Conservation (phyloP, 495 filamentous ascomycete genomes). For the Aspergillus haitiensis region DNA sequence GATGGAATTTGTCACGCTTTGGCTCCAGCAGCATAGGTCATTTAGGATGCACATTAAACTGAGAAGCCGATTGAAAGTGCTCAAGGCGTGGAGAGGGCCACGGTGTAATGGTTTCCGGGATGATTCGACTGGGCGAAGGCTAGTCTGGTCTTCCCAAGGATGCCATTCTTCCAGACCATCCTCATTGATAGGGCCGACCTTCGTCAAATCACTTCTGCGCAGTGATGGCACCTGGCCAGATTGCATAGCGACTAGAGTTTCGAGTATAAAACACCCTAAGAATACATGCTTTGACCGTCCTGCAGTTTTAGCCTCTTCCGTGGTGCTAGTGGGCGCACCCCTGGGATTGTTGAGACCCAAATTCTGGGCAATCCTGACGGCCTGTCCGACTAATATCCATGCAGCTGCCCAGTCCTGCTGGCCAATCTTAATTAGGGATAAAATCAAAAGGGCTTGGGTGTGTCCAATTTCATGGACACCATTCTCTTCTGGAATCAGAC, state of each 20-base stretch:
- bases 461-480: constrained; percentile 57
- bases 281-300: constrained; percentile 52
- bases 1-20: constrained; percentile 28
- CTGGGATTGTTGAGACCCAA: constrained; percentile 40
- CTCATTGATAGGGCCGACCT: constrained; percentile 51
- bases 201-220: constrained; percentile 44
- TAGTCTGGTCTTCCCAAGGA: constrained; percentile 57
- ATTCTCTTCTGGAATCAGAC: constrained; percentile 56
- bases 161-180: constrained; percentile 73
- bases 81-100: constrained; percentile 56
- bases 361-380: constrained; percentile 54
- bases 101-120: constrained; percentile 42
- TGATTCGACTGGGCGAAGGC: constrained; percentile 33
- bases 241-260: constrained; percentile 59
- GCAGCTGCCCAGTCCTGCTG: constrained; percentile 52
- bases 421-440: constrained; percentile 59
- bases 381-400: constrained; percentile 62
- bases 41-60: constrained; percentile 49
- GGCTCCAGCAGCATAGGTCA: constrained; percentile 37
- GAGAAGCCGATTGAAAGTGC: constrained; percentile 59
- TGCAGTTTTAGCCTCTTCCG: constrained; percentile 26
- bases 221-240: constrained; percentile 54
- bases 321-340: constrained; percentile 11
- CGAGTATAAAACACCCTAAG: constrained; percentile 63
- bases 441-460: constrained; percentile 62